phyloP scores from a whole-genome alignment of 139 green algal species.

The Chlamydomonas asymmetrica region DNA sequence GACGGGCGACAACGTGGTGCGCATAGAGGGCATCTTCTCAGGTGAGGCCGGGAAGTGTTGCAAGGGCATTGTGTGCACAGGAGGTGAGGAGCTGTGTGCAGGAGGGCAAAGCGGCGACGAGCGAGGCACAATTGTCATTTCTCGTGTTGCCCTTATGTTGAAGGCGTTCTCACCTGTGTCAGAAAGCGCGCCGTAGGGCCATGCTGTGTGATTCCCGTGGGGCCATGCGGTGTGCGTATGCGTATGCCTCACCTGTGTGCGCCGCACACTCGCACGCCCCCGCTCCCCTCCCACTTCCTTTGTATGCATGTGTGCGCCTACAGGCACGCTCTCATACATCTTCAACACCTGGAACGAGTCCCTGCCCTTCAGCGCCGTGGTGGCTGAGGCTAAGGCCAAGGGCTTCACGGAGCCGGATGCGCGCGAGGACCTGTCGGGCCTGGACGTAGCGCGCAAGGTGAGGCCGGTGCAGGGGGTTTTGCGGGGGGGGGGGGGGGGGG shows the following conservation, averaged over 20 bases:
- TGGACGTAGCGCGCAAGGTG: conserved; percentile 94
- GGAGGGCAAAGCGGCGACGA: too few species aligned
- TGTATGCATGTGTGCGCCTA: not conserved
- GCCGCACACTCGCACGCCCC: not conserved
- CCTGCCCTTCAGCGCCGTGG: conserved; percentile 80
- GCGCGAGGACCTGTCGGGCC: conserved; percentile 90
- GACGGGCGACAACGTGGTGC: conserved; percentile 86
- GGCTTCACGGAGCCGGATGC: conserved; percentile 97
- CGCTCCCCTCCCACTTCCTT: not conserved
- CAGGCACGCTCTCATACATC: conserved; percentile 95
- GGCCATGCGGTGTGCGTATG: too few species aligned
- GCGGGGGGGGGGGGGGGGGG: too few species aligned
- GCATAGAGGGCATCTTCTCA: conserved; percentile 92
- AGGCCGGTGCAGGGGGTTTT: not conserved
- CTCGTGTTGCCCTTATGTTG: too few species aligned
- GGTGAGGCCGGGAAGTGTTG: too few species aligned
- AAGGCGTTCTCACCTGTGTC: too few species aligned
- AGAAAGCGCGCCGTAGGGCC: too few species aligned
- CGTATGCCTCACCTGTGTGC: too few species aligned
- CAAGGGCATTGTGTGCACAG: too few species aligned
- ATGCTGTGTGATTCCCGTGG: too few species aligned
- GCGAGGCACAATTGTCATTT: too few species aligned
- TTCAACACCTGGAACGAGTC: conserved; percentile 88
- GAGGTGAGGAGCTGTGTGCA: too few species aligned
- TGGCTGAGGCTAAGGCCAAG: conserved; percentile 76